These are phyloP conservation scores for Aegilops tauschii DNA, from an alignment of 176 grass and related monocot genomes.

Conservation along the genomic window DNA sequence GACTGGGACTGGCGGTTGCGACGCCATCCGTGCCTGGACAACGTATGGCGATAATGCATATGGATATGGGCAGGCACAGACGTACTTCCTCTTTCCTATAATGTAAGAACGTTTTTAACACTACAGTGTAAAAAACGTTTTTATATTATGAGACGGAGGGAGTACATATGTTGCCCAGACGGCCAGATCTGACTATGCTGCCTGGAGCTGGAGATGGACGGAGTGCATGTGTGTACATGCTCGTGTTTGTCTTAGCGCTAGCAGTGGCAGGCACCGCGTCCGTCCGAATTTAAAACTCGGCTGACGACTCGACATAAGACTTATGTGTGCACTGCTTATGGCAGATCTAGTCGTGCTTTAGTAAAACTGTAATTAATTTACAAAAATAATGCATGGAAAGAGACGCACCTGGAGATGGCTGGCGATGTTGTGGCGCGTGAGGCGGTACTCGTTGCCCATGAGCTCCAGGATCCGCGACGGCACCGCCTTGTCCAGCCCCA, in stretches of 20 bases:
- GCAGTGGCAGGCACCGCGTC: neutral
- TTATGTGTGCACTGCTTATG: too few relatives aligned
- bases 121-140: too few relatives aligned
- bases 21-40: constrained; percentile 7
- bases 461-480: constrained; percentile 89
- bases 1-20: neutral
- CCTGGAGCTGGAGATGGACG: neutral
- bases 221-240: neutral
- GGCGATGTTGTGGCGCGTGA: constrained; percentile 90
- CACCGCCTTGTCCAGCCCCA: constrained; percentile 95
- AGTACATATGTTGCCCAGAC: constrained; percentile 2
- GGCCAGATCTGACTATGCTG: neutral
- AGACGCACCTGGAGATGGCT: constrained; percentile 79
- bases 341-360: too few relatives aligned
- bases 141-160: too few relatives aligned
- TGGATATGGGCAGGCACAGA: neutral
- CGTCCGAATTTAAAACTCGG: neutral
- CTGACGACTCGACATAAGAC: too few relatives aligned
- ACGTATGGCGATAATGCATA: neutral
- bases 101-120: too few relatives aligned
- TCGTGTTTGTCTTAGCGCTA: neutral
- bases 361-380: too few relatives aligned
- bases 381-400: neutral
- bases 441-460: constrained; percentile 74
- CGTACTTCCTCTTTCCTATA: neutral